Evolutionary conservation across 192 early-diverging fungal genomes (phyloP).

Genomic region (Helicostylum pulchrum): DNA sequence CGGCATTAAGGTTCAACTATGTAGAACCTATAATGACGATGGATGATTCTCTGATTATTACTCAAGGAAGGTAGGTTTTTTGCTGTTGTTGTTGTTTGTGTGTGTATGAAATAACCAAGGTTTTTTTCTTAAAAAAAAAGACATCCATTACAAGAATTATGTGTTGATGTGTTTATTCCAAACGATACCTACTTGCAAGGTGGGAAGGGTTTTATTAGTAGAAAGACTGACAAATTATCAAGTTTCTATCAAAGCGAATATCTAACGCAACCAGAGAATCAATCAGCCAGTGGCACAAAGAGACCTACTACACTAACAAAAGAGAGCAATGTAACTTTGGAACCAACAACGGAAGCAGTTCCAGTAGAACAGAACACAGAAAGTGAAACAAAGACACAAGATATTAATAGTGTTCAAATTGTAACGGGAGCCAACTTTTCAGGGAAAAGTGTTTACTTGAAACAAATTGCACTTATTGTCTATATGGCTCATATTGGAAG

Average conservation of each 20-base stretch:
- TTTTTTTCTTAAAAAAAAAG: slow-evolving; percentile 26
- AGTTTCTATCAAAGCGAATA: too few species aligned
- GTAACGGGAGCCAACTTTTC: slow-evolving; percentile 84
- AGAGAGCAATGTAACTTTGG: too few species aligned
- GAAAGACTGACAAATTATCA: background rate
- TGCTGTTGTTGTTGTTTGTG: too few species aligned
- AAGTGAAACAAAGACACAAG: background rate
- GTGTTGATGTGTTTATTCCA: slow-evolving; percentile 60
- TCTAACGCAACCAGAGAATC: too few species aligned
- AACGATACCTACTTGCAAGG: slow-evolving; percentile 63
- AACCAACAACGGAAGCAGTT: too few species aligned
- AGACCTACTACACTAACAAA: too few species aligned
- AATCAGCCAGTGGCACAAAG: too few species aligned
- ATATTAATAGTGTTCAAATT: slow-evolving; percentile 46
- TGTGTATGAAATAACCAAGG: too few species aligned
- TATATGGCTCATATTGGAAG: slow-evolving; percentile 90
- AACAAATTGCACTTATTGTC: slow-evolving; percentile 77
- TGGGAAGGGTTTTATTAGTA: background rate
- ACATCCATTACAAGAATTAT: slow-evolving; percentile 64
- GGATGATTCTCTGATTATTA: slow-evolving; percentile 54
- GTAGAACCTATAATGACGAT: slow-evolving; percentile 50
- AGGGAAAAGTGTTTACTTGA: slow-evolving; percentile 75
- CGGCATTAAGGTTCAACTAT: slow-evolving; percentile 56
- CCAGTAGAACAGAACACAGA: too few species aligned
- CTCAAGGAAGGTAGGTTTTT: slow-evolving; percentile 58